phyloP scores from a whole-genome alignment of 495 filamentous ascomycete genomes.

The Daldinia vernicosa region DNA sequence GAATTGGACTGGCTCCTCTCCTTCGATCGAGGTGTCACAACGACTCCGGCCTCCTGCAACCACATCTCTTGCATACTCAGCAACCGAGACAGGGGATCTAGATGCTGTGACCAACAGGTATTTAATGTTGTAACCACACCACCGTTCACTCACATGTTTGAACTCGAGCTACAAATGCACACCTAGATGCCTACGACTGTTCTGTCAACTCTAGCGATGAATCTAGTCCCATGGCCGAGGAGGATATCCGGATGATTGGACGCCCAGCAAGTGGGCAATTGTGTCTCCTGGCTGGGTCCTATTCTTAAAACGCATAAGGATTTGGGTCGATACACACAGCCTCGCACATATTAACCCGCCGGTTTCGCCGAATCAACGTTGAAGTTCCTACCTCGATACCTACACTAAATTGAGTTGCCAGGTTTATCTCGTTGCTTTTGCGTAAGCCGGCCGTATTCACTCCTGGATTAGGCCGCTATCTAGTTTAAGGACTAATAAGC shows the following conservation, averaged over 20 bases:
- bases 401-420: constrained; percentile 38
- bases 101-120: constrained; percentile 39
- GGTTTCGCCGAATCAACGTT: constrained; percentile 41
- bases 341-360: constrained; percentile 43
- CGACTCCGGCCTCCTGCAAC: constrained; percentile 42
- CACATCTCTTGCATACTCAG: constrained; percentile 41
- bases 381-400: constrained; percentile 29
- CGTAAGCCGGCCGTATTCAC: constrained; percentile 40
- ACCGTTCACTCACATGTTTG: constrained; percentile 34
- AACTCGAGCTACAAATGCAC: constrained; percentile 4
- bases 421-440: constrained; percentile 38
- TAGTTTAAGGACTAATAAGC: constrained; percentile 32
- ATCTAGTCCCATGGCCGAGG: constrained; percentile 33
- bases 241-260: constrained; percentile 40
- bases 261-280: constrained; percentile 26
- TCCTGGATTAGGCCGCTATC: constrained; percentile 31
- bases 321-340: constrained; percentile 41
- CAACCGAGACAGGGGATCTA: constrained; percentile 41
- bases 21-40: constrained; percentile 44
- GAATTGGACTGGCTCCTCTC: constrained; percentile 28
- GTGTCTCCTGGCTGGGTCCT: constrained; percentile 24
- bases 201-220: constrained; percentile 11
- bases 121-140: constrained; percentile 42
- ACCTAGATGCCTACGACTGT: constrained; percentile 22
- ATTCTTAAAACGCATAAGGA: constrained; percentile 23